A percentile compares a stretch with the other conserved stretches of the same genome.
These are phyloP conservation scores for Microbotryum violaceum DNA, from an alignment of 1,284 basidiomycete genomes.

Conservation along the genomic window DNA sequence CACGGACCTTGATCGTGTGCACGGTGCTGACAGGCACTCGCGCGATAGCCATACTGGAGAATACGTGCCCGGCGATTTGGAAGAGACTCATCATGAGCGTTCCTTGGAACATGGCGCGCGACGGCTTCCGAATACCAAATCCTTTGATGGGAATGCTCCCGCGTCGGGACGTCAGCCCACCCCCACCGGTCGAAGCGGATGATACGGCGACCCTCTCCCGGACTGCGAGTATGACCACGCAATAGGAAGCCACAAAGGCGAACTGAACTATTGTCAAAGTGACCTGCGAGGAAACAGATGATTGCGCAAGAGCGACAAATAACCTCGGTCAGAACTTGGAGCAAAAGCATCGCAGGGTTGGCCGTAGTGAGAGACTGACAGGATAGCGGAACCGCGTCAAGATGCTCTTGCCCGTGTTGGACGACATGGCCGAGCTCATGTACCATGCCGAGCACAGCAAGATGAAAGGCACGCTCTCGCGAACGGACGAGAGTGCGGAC, in stretches of 20 bases:
- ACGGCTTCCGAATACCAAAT: constrained; percentile 49
- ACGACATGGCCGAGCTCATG: constrained; percentile 68
- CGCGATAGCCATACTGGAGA: constrained; percentile 91
- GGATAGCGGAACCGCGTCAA: constrained; percentile 49
- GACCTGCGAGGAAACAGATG: constrained; percentile 67
- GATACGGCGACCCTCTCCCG: constrained; percentile 11
- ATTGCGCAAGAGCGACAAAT: constrained; percentile 34
- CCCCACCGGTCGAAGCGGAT: background rate
- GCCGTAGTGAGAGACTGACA: constrained; percentile 8
- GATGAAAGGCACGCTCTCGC: constrained; percentile 34
- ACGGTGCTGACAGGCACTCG: constrained; percentile 95
- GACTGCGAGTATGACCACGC: constrained; percentile 53
- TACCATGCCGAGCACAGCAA: constrained; percentile 69
- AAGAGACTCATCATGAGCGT: constrained; percentile 91
- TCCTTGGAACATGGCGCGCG: constrained; percentile 60
- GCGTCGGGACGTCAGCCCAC: background rate
- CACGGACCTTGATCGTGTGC: constrained; percentile 90
- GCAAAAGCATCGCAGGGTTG: background rate
- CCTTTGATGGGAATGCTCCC: constrained; percentile 21
- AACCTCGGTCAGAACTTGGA: no score
- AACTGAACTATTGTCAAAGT: constrained; percentile 97
- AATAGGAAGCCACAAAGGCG: constrained; percentile 82
- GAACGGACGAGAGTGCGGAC: no score
- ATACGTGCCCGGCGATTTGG: constrained; percentile 88
- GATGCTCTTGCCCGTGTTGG: constrained; percentile 82